Evolutionary conservation across 192 early-diverging fungal species (phyloP).

Genomic region (Gamsiella multidivaricata): DNA sequence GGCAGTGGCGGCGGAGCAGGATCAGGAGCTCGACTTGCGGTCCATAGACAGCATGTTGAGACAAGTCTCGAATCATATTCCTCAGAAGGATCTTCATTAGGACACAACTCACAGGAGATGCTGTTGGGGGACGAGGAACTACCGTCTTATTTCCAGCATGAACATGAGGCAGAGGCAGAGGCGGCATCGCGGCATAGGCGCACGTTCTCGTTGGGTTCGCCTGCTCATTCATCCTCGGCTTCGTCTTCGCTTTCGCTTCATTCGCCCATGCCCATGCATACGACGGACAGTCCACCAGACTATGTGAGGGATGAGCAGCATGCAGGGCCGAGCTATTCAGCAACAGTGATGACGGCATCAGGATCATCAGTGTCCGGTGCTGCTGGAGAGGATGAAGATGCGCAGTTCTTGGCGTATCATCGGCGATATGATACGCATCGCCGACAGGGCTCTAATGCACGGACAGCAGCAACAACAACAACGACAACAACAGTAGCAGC

Average conservation of each 20-base stretch:
- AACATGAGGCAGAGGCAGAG: conserved; percentile 6
- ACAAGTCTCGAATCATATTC: conserved; percentile 14
- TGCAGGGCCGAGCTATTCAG: not conserved
- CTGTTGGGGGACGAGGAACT: conserved; percentile 31
- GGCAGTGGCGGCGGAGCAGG: not conserved
- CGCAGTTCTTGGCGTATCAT: conserved; percentile 39
- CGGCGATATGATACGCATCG: conserved; percentile 33
- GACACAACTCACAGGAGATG: conserved; percentile 29
- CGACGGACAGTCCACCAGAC: conserved; percentile 40
- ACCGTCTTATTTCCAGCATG: conserved; percentile 50
- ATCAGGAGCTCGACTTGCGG: not conserved
- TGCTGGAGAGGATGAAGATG: conserved; percentile 36
- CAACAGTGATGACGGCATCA: not conserved
- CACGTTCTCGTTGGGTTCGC: conserved; percentile 31
- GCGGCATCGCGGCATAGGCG: conserved; percentile 27
- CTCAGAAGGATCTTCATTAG: conserved; percentile 11
- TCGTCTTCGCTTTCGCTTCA: conserved; percentile 41
- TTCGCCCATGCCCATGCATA: conserved; percentile 9
- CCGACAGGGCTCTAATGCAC: conserved; percentile 26
- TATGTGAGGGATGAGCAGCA: conserved; percentile 31
- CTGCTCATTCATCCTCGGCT: conserved; percentile 41
- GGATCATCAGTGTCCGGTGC: not conserved
- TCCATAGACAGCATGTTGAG: conserved; percentile 40
- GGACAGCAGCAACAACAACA: not conserved
- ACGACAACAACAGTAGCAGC: conserved; percentile 3